Evolutionary conservation across 257 asterid genomes (phyloP).

Genomic region (Capsicum rhomboideum): DNA sequence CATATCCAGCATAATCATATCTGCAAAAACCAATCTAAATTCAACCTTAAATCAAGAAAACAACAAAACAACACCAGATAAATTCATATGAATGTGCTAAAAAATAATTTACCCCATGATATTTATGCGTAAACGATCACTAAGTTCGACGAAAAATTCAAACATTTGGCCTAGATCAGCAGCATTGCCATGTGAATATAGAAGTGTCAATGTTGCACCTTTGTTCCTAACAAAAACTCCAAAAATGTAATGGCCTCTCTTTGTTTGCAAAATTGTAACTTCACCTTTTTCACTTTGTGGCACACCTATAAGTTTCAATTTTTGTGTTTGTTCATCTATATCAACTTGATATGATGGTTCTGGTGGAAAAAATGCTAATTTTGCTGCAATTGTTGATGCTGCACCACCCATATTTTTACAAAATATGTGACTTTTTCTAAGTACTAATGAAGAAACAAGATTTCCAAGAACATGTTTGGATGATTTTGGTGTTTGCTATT

Average conservation of each 20-base stretch:
- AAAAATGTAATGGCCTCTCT: not conserved
- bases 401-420: not conserved
- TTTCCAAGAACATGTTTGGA: not conserved
- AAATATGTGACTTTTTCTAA: not conserved
- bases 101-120: not conserved
- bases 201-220: not conserved
- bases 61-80: not conserved
- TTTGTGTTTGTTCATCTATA: not conserved
- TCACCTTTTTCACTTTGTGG: constrained; percentile 3
- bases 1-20: constrained; percentile 7
- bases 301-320: not conserved
- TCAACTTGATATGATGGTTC: not conserved
- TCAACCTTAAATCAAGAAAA: not conserved
- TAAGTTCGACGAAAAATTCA: not conserved
- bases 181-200: not conserved
- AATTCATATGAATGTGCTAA: not conserved
- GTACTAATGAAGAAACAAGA: not conserved
- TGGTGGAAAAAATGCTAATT: not conserved
- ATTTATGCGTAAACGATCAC: not conserved
- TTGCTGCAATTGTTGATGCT: not conserved
- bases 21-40: not conserved
- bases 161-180: constrained; percentile 5
- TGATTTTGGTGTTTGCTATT: not conserved
- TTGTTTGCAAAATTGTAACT: not conserved
- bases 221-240: constrained; percentile 2